Percentiles rank a stretch among this genome's conserved stretches.
phyloP scores from a whole-genome alignment of 2,329 filamentous ascomycete species.

The Colletotrichum costaricense region DNA sequence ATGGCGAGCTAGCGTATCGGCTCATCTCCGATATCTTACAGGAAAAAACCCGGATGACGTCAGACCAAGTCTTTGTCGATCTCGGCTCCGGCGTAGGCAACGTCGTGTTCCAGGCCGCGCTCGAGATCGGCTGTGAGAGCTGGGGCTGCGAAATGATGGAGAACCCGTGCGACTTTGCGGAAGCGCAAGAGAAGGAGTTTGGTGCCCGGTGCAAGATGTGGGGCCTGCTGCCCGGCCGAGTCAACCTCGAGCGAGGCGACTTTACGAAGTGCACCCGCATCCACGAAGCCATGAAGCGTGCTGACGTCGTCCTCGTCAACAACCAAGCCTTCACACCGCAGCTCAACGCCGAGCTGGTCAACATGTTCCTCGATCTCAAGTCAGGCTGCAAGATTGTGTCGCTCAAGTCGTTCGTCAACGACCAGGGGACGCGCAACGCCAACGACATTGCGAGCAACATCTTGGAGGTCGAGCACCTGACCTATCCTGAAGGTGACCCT shows the following conservation, averaged over 20 bases:
- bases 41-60: conserved; percentile 79
- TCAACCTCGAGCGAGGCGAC: conserved; percentile 85
- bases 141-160: conserved; percentile 98
- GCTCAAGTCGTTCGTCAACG: conserved; percentile 89
- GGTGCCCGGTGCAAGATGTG: conserved; percentile 86
- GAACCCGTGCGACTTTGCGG: conserved; percentile 85
- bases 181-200: conserved; percentile 85
- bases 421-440: conserved; percentile 82
- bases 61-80: conserved; percentile 90
- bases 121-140: conserved; percentile 93
- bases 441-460: conserved; percentile 85
- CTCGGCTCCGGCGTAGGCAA: conserved; percentile 97
- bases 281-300: conserved; percentile 78
- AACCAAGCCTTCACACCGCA: conserved; percentile 95
- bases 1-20: conserved; percentile 89
- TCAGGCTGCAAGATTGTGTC: conserved; percentile 90
- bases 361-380: conserved; percentile 94
- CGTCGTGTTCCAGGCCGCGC: conserved; percentile 91
- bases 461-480: conserved; percentile 76
- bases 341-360: conserved; percentile 85
- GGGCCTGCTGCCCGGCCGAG: conserved; percentile 83
- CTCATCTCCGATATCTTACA: conserved; percentile 88
- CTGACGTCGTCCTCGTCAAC: conserved; percentile 97
- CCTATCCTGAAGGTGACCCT: conserved; percentile 66
- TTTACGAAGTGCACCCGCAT: conserved; percentile 82